These are phyloP conservation scores for Tolypocladium tropicale DNA, from an alignment of 2,329 filamentous ascomycete genomes.

Conservation along the genomic window DNA sequence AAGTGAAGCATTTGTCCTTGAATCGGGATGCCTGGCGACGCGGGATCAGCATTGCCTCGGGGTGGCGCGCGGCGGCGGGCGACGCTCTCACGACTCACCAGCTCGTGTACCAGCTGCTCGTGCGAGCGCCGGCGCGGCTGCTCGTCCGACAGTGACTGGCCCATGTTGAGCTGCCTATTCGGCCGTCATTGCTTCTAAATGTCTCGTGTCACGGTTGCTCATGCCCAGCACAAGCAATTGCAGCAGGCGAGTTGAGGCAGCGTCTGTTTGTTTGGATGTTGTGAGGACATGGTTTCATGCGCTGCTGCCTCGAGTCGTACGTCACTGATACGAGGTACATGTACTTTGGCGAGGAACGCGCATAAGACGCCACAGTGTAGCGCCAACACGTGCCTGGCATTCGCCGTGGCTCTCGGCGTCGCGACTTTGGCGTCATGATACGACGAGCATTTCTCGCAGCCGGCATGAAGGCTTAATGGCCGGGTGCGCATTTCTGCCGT, in stretches of 20 bases:
- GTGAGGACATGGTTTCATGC: background rate
- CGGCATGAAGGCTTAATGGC: background rate
- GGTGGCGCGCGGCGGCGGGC: background rate
- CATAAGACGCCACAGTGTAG: background rate
- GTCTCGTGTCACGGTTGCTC: background rate
- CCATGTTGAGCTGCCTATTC: constrained; percentile 29
- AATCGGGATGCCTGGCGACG: constrained; percentile 46
- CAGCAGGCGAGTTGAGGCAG: background rate
- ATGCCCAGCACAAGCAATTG: background rate
- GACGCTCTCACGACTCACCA: constrained; percentile 35
- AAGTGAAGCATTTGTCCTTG: constrained; percentile 59
- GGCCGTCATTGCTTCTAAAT: constrained; percentile 10
- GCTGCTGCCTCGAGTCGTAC: background rate
- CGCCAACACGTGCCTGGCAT: background rate
- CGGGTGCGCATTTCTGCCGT: too few relatives aligned
- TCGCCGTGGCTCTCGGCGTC: background rate
- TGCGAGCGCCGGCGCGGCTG: constrained; percentile 32
- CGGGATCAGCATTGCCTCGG: background rate
- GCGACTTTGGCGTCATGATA: background rate
- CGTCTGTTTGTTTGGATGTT: background rate
- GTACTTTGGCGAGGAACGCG: background rate
- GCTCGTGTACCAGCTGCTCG: constrained; percentile 39
- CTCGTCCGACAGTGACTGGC: constrained; percentile 40
- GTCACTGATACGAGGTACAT: background rate
- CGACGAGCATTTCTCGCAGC: background rate